Conservation (phyloP, 177 flowering plant genomes). For the Vitis hybrid region DNA sequence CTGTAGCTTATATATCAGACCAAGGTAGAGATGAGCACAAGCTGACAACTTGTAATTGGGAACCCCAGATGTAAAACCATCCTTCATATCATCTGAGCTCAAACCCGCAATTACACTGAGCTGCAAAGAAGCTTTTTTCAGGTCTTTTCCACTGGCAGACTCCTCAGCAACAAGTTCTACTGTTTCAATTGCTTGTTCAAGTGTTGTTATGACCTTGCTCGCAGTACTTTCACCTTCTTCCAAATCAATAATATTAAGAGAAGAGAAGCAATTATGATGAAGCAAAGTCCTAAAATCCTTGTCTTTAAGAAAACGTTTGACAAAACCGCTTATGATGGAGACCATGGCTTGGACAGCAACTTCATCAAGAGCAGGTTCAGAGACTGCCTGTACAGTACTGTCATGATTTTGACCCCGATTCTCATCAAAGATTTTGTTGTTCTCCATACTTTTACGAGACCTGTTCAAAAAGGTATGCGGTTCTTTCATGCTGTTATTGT, state of each 20-base stretch:
- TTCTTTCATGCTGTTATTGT: conserved; percentile 20
- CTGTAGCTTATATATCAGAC: conserved; percentile 63
- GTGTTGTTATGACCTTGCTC: conserved; percentile 40
- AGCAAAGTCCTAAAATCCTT: conserved; percentile 43
- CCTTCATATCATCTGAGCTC: conserved; percentile 51
- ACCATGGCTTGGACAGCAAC: conserved; percentile 61
- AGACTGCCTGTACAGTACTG: conserved; percentile 10
- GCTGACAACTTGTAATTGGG: conserved; percentile 64
- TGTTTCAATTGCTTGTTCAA: conserved; percentile 58
- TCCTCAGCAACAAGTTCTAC: conserved; percentile 52
- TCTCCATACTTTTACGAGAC: conserved; percentile 22
- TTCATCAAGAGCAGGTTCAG: conserved; percentile 63
- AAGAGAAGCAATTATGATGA: conserved; percentile 41
- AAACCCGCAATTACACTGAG: conserved; percentile 64
- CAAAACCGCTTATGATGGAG: conserved; percentile 55
- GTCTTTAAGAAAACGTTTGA: conserved; percentile 44
- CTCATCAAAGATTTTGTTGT: conserved; percentile 24
- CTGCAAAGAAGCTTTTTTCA: conserved; percentile 62
- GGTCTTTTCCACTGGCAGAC: conserved; percentile 31
- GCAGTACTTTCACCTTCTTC: conserved; percentile 33
- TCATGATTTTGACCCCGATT: conserved; percentile 18
- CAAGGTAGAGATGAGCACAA: conserved; percentile 75
- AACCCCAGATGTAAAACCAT: conserved; percentile 56
- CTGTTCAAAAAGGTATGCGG: conserved; percentile 11
- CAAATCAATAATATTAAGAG: conserved; percentile 29